Evolutionary conservation across 179 eudicot species (phyloP).

Genomic region (Monotropa hypopitys): DNA sequence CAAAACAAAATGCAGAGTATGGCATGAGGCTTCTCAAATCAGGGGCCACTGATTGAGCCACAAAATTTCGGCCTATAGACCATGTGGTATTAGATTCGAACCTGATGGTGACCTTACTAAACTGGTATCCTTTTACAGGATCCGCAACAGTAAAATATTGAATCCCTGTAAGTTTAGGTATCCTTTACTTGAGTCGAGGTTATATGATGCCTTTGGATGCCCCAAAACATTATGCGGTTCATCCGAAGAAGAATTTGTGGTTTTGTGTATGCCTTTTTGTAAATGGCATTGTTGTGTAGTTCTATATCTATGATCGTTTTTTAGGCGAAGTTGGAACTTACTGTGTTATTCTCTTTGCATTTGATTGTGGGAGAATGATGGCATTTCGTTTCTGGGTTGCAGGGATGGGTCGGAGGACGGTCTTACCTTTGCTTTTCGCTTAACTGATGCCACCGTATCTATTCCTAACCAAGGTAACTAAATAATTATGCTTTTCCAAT

Average conservation of each 20-base stretch:
- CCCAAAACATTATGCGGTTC: not conserved
- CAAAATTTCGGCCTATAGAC: too few species aligned
- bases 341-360: not conserved
- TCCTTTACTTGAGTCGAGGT: not conserved
- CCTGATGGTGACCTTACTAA: too few species aligned
- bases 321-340: not conserved
- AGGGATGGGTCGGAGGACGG: slow-evolving; percentile 90
- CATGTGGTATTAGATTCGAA: too few species aligned
- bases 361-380: not conserved
- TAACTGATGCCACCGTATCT: slow-evolving; percentile 67
- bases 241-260: not conserved
- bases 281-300: not conserved
- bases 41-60: too few species aligned
- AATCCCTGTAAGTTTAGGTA: not conserved
- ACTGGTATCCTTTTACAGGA: too few species aligned
- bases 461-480: slow-evolving; percentile 73
- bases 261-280: not conserved
- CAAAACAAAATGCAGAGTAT: too few species aligned
- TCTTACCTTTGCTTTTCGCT: slow-evolving; percentile 87
- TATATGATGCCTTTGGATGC: not conserved
- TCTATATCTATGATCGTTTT: not conserved
- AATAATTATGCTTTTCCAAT: slow-evolving; percentile 5
- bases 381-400: slow-evolving; percentile 17
- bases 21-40: too few species aligned
- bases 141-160: not conserved